Conservation (phyloP, 75 land plant species). For the Picea sitchensis region DNA sequence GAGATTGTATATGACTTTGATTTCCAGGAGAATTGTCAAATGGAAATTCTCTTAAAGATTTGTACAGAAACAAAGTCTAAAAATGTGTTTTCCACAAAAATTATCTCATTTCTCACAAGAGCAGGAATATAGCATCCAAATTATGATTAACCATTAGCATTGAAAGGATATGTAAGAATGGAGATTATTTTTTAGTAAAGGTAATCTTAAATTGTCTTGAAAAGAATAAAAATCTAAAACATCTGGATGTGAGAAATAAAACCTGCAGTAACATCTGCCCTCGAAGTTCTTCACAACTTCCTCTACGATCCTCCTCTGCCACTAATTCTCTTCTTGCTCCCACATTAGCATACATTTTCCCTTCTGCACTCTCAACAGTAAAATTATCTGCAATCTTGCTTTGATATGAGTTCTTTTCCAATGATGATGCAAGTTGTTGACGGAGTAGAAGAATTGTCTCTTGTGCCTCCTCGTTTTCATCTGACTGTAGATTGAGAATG, state of each 20-base stretch:
- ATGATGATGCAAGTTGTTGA: constrained; percentile 32
- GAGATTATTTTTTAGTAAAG: neutral
- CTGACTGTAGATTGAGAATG: constrained; percentile 27
- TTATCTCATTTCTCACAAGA: neutral
- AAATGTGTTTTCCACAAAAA: neutral
- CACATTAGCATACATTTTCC: constrained; percentile 12
- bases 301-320: constrained; percentile 11
- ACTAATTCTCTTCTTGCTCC: neutral
- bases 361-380: neutral
- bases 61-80: neutral
- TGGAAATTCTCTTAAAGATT: neutral
- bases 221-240: neutral
- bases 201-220: neutral
- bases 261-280: constrained; percentile 56
- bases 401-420: constrained; percentile 15
- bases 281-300: constrained; percentile 36
- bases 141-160: neutral
- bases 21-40: neutral
- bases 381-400: neutral
- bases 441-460: constrained; percentile 47
- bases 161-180: neutral
- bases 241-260: constrained; percentile 3
- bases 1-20: neutral
- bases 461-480: constrained; percentile 55
- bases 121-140: neutral